These are phyloP conservation scores for Talaromyces borbonicus DNA, from an alignment of 495 filamentous ascomycete genomes.

Conservation along the genomic window DNA sequence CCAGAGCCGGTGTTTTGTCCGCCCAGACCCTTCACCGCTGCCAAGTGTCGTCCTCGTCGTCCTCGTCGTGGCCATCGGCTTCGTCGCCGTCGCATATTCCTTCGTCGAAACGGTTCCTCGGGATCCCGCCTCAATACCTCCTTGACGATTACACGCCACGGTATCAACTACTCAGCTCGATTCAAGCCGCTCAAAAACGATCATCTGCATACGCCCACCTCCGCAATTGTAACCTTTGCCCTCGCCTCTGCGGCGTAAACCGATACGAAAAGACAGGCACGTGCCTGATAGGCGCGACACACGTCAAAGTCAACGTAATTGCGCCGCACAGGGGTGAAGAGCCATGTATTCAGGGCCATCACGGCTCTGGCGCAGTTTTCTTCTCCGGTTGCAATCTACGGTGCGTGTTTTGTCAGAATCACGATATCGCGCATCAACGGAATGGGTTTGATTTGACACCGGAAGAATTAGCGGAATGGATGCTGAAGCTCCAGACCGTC, in stretches of 20 bases:
- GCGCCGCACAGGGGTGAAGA: constrained; percentile 53
- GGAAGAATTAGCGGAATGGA: constrained; percentile 67
- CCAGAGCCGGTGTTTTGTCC: too few species aligned
- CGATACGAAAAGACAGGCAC: constrained; percentile 61
- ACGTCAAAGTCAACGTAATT: constrained; percentile 64
- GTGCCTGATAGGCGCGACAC: constrained; percentile 61
- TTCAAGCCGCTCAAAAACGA: constrained; percentile 53
- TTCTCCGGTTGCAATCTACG: constrained; percentile 66
- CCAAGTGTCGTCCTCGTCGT: too few species aligned
- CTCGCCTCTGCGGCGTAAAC: constrained; percentile 62
- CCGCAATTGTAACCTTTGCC: constrained; percentile 66
- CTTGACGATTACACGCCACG: constrained; percentile 64
- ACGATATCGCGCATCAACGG: constrained; percentile 65
- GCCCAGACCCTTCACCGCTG: too few species aligned
- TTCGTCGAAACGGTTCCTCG: constrained; percentile 31
- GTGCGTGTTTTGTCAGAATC: constrained; percentile 77
- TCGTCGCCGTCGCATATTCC: neutral
- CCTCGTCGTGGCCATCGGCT: too few species aligned
- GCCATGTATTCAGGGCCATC: constrained; percentile 66
- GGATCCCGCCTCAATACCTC: constrained; percentile 68
- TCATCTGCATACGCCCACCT: constrained; percentile 59
- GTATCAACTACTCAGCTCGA: constrained; percentile 49
- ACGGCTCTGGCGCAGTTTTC: constrained; percentile 67
- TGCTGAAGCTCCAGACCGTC: constrained; percentile 58
- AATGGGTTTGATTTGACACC: constrained; percentile 69